Evolutionary conservation across 2,329 filamentous ascomycete species (phyloP).

Genomic region (Alternaria triticina): DNA sequence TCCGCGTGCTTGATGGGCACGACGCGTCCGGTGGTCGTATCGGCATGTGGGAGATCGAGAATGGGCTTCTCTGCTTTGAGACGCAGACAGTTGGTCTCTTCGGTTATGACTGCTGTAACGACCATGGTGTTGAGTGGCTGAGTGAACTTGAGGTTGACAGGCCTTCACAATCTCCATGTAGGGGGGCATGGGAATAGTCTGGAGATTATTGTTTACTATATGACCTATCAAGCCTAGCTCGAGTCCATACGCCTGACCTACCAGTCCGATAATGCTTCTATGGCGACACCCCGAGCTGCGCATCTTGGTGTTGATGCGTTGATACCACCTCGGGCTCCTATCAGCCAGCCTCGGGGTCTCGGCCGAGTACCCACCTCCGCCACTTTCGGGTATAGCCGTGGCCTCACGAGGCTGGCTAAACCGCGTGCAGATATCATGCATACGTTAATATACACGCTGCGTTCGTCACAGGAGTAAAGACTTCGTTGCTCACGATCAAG

Average conservation of each 20-base stretch:
- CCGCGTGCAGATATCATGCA: not conserved
- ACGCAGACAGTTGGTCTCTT: not conserved
- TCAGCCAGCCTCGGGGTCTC: not conserved
- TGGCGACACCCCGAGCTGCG: not conserved
- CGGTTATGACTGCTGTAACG: not conserved
- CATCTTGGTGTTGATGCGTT: not conserved
- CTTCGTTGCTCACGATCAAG: not conserved
- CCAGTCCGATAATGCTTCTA: not conserved
- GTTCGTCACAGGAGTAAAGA: not conserved
- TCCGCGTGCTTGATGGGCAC: constrained; percentile 7
- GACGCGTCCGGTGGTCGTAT: constrained; percentile 4
- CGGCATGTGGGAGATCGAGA: constrained; percentile 8
- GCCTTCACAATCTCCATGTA: not conserved
- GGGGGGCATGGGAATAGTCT: not conserved
- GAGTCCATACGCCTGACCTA: not conserved
- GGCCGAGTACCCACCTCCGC: not conserved
- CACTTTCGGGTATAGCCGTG: not conserved
- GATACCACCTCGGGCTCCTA: not conserved
- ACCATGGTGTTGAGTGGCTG: not conserved
- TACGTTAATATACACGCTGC: not conserved
- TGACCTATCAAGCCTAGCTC: not conserved
- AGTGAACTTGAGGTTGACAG: not conserved
- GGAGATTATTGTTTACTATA: not conserved
- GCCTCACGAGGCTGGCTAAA: not conserved
- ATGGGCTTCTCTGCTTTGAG: not conserved